phyloP scores from a whole-genome alignment of 768 basidiomycete genomes.

The Terana coerulea region DNA sequence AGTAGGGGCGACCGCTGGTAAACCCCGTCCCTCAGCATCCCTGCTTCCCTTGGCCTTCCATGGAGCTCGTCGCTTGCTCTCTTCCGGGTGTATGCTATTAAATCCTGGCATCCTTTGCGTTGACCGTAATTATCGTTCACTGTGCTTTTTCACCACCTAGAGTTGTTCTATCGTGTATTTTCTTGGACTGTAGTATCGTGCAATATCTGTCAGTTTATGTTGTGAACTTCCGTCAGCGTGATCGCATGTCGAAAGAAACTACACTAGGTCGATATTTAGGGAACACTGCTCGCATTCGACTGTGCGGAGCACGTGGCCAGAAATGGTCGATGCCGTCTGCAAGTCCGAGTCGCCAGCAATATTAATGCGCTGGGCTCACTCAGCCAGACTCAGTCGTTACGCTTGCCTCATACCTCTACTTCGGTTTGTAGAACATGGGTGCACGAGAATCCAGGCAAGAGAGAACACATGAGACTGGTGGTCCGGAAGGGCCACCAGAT shows the following conservation, averaged over 20 bases:
- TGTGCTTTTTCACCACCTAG: background rate
- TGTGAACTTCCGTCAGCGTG: no score
- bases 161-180: background rate
- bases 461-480: background rate
- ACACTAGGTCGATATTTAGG: no score
- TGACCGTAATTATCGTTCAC: background rate
- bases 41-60: background rate
- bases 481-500: slow-evolving; percentile 38
- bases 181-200: slow-evolving; percentile 8
- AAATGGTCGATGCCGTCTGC: no score
- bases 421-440: no score
- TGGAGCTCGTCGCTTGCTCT: background rate
- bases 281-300: no score
- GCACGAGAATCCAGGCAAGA: background rate
- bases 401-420: no score
- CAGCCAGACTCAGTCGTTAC: no score
- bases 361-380: no score
- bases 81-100: background rate
- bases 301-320: no score
- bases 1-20: slow-evolving; percentile 31
- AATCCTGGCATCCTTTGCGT: background rate
- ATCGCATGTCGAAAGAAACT: no score
- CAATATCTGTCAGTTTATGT: no score
- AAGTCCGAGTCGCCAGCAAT: no score
- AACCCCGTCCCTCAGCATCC: background rate